Evolutionary conservation across 192 early-diverging fungal species (phyloP), one percentile per base, ranked within the genome.

Genomic region (Thoreauomyces humboldtii): DNA sequence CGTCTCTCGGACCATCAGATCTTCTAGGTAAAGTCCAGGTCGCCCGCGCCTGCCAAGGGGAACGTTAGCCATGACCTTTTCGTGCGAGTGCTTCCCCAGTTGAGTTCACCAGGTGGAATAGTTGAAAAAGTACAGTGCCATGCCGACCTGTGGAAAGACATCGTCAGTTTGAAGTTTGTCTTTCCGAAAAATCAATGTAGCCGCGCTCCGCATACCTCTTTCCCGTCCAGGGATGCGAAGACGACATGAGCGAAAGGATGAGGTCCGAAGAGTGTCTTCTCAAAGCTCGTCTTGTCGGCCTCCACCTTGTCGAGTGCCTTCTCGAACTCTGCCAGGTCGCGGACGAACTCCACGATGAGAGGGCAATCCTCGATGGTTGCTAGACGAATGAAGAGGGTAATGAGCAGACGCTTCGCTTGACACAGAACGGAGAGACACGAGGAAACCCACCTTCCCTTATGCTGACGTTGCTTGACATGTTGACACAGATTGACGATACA

Each of bases 81-180:
- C n/a, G n/a, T n/a, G n/a, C n/a, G n/a, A n/a, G n/a, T n/a, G n/a
- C n/a, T n/a, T n/a, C n/a, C n/a, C n/a, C n/a, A n/a, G n/a, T n/a
- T n/a, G n/a, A n/a, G n/a, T n/a, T n/a, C n/a, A n/a, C 59, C 61
- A 71, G 7, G 69, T 71, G 21, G 69, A 71, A 63, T 88, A 95
- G 76, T 92, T 95, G 72, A 82, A 81, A 63, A 92, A 95, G 62
- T 85, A 95, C 47, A 95, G 77, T 5, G 91, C 89, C 66, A 95
- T 83, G 0, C 90, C 93, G 0, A 84, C 87, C 19, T 85, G 59
- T n/a, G 11, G 2, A n/a, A n/a, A n/a, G n/a, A n/a, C n/a, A n/a
- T n/a, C n/a, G n/a, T n/a, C n/a, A n/a, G n/a, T n/a, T n/a, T n/a
- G n/a, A n/a, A n/a, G n/a, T n/a, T n/a, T n/a, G n/a, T n/a, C n/a